phyloP scores from a whole-genome alignment of 2,329 filamentous ascomycete species.

The Talaromyces verruculosus region DNA sequence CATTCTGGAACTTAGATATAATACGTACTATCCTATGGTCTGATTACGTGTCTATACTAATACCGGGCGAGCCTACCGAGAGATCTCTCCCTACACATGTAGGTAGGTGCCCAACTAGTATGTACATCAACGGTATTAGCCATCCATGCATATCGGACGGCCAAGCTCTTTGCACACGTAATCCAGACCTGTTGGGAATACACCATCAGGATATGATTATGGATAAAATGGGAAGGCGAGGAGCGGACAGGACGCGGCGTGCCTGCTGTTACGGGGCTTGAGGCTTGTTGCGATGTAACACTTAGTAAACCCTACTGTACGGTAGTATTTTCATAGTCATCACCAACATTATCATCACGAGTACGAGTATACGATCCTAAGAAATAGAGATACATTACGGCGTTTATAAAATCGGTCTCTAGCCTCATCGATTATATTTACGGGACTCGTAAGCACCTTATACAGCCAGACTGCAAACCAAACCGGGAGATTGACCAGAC shows the following conservation, averaged over 20 bases:
- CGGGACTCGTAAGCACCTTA: background rate
- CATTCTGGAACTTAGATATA: background rate
- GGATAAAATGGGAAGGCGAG: background rate
- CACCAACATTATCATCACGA: background rate
- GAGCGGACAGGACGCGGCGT: background rate
- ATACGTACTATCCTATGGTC: background rate
- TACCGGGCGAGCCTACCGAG: background rate
- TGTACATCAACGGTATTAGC: background rate
- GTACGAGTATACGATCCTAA: background rate
- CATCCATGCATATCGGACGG: background rate
- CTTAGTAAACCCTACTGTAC: background rate
- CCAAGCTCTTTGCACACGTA: background rate
- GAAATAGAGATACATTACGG: background rate
- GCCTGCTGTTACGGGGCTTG: background rate
- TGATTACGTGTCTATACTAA: background rate
- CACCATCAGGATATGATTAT: background rate
- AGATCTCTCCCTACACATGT: background rate
- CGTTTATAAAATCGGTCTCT: background rate
- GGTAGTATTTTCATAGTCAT: background rate
- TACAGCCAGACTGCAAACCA: background rate
- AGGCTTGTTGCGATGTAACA: conserved; percentile 1
- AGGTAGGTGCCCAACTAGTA: background rate
- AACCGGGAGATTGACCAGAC: background rate
- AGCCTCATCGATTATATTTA: background rate
- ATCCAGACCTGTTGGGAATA: background rate